These are phyloP conservation scores for Nigrospora sphaerica DNA, from an alignment of 2,329 filamentous ascomycete species.

Conservation along the genomic window DNA sequence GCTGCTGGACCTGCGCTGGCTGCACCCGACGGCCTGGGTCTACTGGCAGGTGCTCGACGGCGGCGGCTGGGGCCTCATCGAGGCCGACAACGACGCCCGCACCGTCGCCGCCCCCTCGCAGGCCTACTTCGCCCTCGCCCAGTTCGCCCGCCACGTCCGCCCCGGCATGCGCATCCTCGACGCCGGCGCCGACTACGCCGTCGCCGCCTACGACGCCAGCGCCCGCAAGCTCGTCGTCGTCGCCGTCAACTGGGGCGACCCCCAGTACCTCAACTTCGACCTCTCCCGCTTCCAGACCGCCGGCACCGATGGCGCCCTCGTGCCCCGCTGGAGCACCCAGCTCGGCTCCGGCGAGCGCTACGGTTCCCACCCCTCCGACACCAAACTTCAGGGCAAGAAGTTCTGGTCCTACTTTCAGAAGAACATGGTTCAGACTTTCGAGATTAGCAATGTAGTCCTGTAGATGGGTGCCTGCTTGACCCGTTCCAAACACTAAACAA, in stretches of 20 bases:
- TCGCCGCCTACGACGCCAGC: constrained; percentile 30
- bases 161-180: constrained; percentile 31
- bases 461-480: not conserved
- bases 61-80: constrained; percentile 32
- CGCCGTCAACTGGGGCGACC: constrained; percentile 26
- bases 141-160: constrained; percentile 32
- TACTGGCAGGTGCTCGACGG: constrained; percentile 33
- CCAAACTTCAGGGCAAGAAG: constrained; percentile 21
- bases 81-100: constrained; percentile 27
- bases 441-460: constrained; percentile 13
- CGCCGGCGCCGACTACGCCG: constrained; percentile 23
- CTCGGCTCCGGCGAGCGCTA: constrained; percentile 27
- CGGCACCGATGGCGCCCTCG: constrained; percentile 20
- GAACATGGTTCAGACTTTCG: constrained; percentile 30
- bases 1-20: constrained; percentile 30
- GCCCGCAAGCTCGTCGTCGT: constrained; percentile 10
- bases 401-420: constrained; percentile 28
- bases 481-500: too few relatives aligned
- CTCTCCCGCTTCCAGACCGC: constrained; percentile 23
- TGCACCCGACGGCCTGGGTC: constrained; percentile 34
- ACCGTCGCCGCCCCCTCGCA: constrained; percentile 21
- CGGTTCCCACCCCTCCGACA: constrained; percentile 20
- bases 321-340: constrained; percentile 29
- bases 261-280: constrained; percentile 31
- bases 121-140: constrained; percentile 35